Conservation (phyloP, 148 eudicot genomes). For the Rhododendron molle region DNA sequence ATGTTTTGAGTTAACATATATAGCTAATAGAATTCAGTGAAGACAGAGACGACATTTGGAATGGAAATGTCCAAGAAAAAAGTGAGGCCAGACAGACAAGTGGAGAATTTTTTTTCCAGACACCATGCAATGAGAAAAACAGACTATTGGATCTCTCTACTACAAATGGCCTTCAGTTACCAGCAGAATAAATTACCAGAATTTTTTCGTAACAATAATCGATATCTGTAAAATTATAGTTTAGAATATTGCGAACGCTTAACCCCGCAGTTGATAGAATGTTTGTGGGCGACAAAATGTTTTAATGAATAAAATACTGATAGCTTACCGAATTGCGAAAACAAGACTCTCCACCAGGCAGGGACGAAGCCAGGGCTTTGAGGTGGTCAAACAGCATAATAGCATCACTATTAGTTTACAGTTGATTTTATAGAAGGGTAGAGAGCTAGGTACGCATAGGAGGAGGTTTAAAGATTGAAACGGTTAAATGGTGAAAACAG, state of each 20-base stretch:
- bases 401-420: not conserved
- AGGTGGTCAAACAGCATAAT: not conserved
- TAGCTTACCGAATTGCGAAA: not conserved
- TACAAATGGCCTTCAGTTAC: not conserved
- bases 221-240: not conserved
- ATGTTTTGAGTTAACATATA: not conserved
- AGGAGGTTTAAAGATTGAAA: not conserved
- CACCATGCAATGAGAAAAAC: not conserved
- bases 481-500: not conserved
- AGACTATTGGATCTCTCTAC: not conserved
- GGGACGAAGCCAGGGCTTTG: not conserved
- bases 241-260: not conserved
- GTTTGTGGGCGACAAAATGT: not conserved
- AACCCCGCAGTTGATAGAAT: not conserved
- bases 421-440: not conserved
- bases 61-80: not conserved
- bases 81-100: not conserved
- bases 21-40: not conserved
- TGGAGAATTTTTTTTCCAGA: not conserved
- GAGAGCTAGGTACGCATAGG: not conserved
- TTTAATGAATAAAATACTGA: not conserved
- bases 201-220: not conserved
- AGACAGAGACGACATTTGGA: not conserved
- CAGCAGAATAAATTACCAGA: not conserved
- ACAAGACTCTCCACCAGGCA: not conserved